Base-by-base conservation (phyloP, 2,329 filamentous ascomycete species). In the Aspergillus fumigatus region DNA sequence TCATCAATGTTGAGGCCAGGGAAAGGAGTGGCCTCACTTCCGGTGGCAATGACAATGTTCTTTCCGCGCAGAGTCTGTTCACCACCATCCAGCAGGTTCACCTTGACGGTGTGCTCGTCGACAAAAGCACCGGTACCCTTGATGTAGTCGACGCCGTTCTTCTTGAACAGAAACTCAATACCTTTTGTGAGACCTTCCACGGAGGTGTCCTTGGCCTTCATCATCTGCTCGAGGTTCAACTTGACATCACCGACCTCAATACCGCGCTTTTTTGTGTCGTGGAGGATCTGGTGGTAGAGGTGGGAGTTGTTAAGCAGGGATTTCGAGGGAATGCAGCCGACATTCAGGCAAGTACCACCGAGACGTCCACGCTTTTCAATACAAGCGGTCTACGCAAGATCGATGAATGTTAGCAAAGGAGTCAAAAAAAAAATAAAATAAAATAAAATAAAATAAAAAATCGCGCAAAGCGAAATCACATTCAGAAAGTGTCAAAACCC, bases 231-330 rank as follows among this genome's bases (percentile, higher is more conserved):
- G 48, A 99, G 84, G 83, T 99, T 97, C 73, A 99, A 88, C 79
- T 96, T 95, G 72, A 99, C 93, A 79, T 96, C 91, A 73, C 89
- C 88, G 67, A 99, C 94, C 73, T 97, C 93, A 75, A 99, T 99
- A 74, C 94, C 94, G 75, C 94, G 91, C 79, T 89, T 86, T 81
- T 97, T 96, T 65, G 92, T 93, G 82, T 99, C 94, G 81, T 99
- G 93, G 60, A 95, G 85, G 72, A 97, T 89, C 79, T 92, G 89
- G 82, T 97, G 93, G 83, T 97, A 97, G 59, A 97, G 85, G 77
- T 97, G 92, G 69, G 94, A 97, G 84, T 97, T 97, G 87, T 97
- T 99, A 77, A 99, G 90, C 67, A 99, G 90, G 62, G 94, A 97
- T 81, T 99, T 99, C 65, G 94, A 99, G 65, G 94, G 94, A 74